A percentile compares a stretch with the other conserved stretches of the same genome.
Conservation (phyloP, 1,139 yeast genomes). For the Protomyces lactucae-debilis region DNA sequence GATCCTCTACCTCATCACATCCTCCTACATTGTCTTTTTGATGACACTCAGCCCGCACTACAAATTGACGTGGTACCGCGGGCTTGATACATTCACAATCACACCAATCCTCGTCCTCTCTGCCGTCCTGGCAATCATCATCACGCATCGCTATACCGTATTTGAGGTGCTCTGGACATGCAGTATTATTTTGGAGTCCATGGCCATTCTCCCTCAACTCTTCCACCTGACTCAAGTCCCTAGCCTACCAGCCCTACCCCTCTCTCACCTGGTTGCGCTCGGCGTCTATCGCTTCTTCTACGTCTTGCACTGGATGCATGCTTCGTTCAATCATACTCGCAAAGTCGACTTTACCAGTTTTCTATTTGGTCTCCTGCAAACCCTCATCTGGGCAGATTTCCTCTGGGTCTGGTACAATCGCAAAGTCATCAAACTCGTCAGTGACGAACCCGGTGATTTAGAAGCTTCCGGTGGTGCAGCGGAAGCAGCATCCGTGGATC, state of each 20-base stretch:
- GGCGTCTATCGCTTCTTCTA: constrained; percentile 88
- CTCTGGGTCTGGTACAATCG: constrained; percentile 58
- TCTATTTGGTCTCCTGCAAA: constrained; percentile 77
- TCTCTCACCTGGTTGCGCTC: constrained; percentile 88
- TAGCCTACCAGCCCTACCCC: constrained; percentile 80
- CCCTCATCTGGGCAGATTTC: constrained; percentile 85
- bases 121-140: constrained; percentile 54
- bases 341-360: constrained; percentile 68
- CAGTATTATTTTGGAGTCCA: constrained; percentile 79
- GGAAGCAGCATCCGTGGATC: constrained; percentile 13
- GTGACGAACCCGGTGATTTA: background rate
- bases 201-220: constrained; percentile 87
- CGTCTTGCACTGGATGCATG: constrained; percentile 90
- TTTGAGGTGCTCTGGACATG: constrained; percentile 57
- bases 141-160: constrained; percentile 60
- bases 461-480: background rate
- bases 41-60: constrained; percentile 45
- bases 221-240: constrained; percentile 86
- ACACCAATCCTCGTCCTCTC: constrained; percentile 67
- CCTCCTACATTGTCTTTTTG: constrained; percentile 67
- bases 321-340: constrained; percentile 49
- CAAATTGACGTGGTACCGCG: constrained; percentile 39
- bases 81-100: constrained; percentile 73
- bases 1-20: constrained; percentile 67
- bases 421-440: constrained; percentile 18